Evolutionary conservation across 208 protist species (phyloP).

Genomic region (Trypanosoma platydactyli): DNA sequence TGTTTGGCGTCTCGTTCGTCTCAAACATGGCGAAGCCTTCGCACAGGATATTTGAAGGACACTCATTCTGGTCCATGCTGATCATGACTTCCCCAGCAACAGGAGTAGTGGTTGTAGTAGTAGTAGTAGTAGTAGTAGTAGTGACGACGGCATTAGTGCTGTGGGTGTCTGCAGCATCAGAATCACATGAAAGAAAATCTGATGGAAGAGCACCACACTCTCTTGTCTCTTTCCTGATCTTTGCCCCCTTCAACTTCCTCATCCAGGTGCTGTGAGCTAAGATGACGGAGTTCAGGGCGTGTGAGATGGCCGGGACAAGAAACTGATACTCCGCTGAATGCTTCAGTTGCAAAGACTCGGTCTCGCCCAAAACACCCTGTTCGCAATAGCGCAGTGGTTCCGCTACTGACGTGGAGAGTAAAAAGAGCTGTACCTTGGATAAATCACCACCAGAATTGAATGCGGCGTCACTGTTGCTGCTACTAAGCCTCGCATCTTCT

Average conservation of each 20-base stretch:
- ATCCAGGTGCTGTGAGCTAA: conserved; percentile 43
- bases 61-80: neutral
- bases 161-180: too few species aligned
- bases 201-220: too few species aligned
- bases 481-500: neutral
- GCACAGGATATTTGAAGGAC: conserved; percentile 7
- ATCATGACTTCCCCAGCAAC: neutral
- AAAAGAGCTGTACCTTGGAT: conserved; percentile 26
- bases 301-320: conserved; percentile 31
- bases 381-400: conserved; percentile 39
- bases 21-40: conserved; percentile 39
- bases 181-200: too few species aligned
- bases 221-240: neutral
- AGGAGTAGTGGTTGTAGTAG: too few species aligned
- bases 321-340: conserved; percentile 69
- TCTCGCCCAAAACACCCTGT: conserved; percentile 52
- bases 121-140: too few species aligned
- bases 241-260: neutral
- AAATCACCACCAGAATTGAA: neutral
- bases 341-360: conserved; percentile 71
- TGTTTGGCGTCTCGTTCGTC: conserved; percentile 33
- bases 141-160: too few species aligned
- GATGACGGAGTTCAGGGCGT: conserved; percentile 46
- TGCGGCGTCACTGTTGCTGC: conserved; percentile 12
- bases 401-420: conserved; percentile 36